Evolutionary conservation across 345 rosid genomes (phyloP).

Genomic region (Clausena lansium): DNA sequence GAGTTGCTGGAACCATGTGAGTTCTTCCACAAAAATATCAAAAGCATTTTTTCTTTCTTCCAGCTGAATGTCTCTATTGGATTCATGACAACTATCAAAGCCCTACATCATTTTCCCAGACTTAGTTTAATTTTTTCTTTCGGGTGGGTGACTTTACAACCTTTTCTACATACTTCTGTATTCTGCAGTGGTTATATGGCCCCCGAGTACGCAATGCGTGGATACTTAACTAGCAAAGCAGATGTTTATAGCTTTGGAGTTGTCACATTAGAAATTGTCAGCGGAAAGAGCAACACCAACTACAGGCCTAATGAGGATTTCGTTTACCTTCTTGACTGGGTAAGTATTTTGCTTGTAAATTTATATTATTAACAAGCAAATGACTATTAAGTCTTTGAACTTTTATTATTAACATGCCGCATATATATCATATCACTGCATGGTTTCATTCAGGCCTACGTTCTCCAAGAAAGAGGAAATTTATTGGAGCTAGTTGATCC

Average conservation of each 20-base stretch:
- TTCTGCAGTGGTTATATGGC: slow-evolving; percentile 64
- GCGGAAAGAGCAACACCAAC: slow-evolving; percentile 80
- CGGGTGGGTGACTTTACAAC: not conserved
- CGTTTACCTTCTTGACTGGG: slow-evolving; percentile 86
- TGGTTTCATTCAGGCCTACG: slow-evolving; percentile 51
- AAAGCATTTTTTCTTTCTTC: not conserved
- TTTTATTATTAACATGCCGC: too few species aligned
- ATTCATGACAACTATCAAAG: not conserved
- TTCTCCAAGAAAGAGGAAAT: slow-evolving; percentile 67
- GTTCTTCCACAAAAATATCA: slow-evolving; percentile 13
- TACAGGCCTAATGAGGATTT: slow-evolving; percentile 74
- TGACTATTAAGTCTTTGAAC: not conserved
- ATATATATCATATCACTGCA: not conserved
- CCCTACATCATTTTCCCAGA: not conserved
- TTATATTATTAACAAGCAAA: too few species aligned
- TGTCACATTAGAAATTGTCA: slow-evolving; percentile 49
- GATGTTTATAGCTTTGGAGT: slow-evolving; percentile 58
- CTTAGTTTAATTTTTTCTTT: not conserved
- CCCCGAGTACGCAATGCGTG: slow-evolving; percentile 83
- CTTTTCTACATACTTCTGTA: not conserved
- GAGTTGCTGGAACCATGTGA: slow-evolving; percentile 89
- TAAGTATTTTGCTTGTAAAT: slow-evolving; percentile 18
- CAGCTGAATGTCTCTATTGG: not conserved
- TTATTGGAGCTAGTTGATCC: slow-evolving; percentile 69
- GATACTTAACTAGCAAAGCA: slow-evolving; percentile 70